Evolutionary conservation across 1,139 yeast genomes (phyloP), one percentile per base, ranked within the genome.

Genomic region (Taphrina wiesneri): DNA sequence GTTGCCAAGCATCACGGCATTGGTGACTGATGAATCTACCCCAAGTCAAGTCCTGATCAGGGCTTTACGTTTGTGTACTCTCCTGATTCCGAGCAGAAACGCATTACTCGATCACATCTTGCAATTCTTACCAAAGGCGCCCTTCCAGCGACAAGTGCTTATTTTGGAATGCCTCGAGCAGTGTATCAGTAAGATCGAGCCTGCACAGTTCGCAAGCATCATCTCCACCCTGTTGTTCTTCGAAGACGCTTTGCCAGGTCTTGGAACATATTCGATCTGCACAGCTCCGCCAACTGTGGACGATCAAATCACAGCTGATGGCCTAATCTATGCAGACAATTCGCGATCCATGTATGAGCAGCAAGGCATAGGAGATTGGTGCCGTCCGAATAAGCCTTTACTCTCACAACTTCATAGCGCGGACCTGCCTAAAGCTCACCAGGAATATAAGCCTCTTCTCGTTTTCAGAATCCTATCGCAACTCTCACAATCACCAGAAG

Each of bases 241-340:
- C 32, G 64, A 60, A 46, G 57, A 60, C 46, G 30, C 43, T 30
- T 17, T 60, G 21, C 64, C 64, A 5, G 64, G 52, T 3, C 52
- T 60, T 4, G 64, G 64, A 23, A 32, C 64, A 30, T 51, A 49
- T 56, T 39, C 56, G 15, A 15, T 36, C 21, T 25, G 39, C 43
- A 17, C 43, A 7, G 26, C 41, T n/a, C 57, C 54, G 6, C 7
- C 30, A 21, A 19, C 19, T 9, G 41, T 17, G 28, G 53, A 49
- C 36, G 57, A 52, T 4, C 51, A 60, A 25, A 25, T 60, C 52
- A 60, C 47, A 28, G 34, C 53, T 11, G 64, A 60, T 2, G 64
- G 64, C 4, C 52, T 60, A 21, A 53, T 60, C 23, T 49, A 26
- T 15, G 13, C 59, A 23, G 45, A 30, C 15, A 32, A n/a, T 9